Percentiles rank a stretch among this genome's conserved stretches.
Evolutionary conservation across 805 yeast genomes (phyloP).

Genomic region (Wickerhamomyces sydowiorum): DNA sequence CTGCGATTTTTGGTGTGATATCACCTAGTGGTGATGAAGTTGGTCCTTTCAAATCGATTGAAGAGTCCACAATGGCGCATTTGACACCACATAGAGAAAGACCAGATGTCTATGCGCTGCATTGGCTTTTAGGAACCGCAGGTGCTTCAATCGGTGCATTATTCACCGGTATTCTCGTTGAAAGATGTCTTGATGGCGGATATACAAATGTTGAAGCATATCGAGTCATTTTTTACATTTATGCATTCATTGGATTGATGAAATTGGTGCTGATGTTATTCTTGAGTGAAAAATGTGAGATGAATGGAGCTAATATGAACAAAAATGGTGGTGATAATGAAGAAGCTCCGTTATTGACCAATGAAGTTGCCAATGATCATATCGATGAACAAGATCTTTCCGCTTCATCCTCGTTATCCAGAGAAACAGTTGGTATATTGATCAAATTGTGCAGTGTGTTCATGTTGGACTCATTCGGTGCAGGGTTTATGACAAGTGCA

Average conservation of each 20-base stretch:
- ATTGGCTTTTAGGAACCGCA: slow-evolving; percentile 59
- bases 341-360: slow-evolving; percentile 20
- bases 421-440: slow-evolving; percentile 35
- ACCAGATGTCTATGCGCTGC: slow-evolving; percentile 71
- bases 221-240: slow-evolving; percentile 48
- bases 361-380: not conserved
- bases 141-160: slow-evolving; percentile 77
- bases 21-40: slow-evolving; percentile 89
- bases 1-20: slow-evolving; percentile 80
- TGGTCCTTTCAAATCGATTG: slow-evolving; percentile 85
- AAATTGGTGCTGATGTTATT: slow-evolving; percentile 47
- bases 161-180: slow-evolving; percentile 54
- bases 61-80: slow-evolving; percentile 79
- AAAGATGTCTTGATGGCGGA: slow-evolving; percentile 30
- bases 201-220: slow-evolving; percentile 41
- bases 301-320: slow-evolving; percentile 15
- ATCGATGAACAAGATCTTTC: slow-evolving; percentile 3
- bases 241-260: slow-evolving; percentile 46
- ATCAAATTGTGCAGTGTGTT: slow-evolving; percentile 52
- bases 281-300: slow-evolving; percentile 50
- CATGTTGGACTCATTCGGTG: slow-evolving; percentile 82
- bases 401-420: slow-evolving; percentile 22
- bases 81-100: slow-evolving; percentile 59
- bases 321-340: slow-evolving; percentile 8
- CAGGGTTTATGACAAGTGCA: slow-evolving; percentile 82